Percentiles rank a stretch among this genome's conserved stretches.
Conservation (phyloP, 345 rosid species). For the Aquilaria sinensis region DNA sequence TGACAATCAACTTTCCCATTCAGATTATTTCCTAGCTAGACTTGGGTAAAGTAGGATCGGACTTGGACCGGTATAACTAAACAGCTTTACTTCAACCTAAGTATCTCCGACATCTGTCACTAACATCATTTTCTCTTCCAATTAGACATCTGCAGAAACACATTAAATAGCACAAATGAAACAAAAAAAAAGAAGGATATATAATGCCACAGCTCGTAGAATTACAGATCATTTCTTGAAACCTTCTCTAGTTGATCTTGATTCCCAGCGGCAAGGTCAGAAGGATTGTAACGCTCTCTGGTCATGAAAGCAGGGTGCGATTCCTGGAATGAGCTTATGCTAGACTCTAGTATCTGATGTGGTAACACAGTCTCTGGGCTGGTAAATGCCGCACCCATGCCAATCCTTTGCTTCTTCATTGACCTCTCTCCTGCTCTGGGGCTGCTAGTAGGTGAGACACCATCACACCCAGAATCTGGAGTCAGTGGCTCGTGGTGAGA, state of each 20-base stretch:
- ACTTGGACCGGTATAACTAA: conserved; percentile 5
- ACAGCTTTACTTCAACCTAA: conserved; percentile 17
- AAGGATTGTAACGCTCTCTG: conserved; percentile 44
- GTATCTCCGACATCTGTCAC: conserved; percentile 22
- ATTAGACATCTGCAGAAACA: conserved; percentile 13
- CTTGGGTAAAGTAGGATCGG: too few species aligned
- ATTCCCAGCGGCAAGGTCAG: conserved; percentile 36
- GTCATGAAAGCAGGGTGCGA: conserved; percentile 35
- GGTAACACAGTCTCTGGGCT: conserved; percentile 47
- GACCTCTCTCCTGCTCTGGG: conserved; percentile 49
- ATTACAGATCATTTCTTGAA: conserved; percentile 39
- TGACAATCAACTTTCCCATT: too few species aligned
- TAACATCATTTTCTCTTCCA: conserved; percentile 21
- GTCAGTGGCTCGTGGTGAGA: conserved; percentile 81
- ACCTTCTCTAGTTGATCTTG: conserved; percentile 47
- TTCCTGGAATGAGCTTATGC: conserved; percentile 56
- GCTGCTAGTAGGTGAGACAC: conserved; percentile 51
- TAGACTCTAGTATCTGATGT: conserved; percentile 76
- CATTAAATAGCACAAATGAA: conserved; percentile 13
- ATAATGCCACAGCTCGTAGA: conserved; percentile 1
- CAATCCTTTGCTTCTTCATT: conserved; percentile 61
- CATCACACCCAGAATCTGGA: conserved; percentile 75
- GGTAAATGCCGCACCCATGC: conserved; percentile 27
- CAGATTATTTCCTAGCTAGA: too few species aligned
- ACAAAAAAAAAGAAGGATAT: background rate